Conservation (phyloP, 2,329 filamentous ascomycete species). For the Cladosporium oxysporum region DNA sequence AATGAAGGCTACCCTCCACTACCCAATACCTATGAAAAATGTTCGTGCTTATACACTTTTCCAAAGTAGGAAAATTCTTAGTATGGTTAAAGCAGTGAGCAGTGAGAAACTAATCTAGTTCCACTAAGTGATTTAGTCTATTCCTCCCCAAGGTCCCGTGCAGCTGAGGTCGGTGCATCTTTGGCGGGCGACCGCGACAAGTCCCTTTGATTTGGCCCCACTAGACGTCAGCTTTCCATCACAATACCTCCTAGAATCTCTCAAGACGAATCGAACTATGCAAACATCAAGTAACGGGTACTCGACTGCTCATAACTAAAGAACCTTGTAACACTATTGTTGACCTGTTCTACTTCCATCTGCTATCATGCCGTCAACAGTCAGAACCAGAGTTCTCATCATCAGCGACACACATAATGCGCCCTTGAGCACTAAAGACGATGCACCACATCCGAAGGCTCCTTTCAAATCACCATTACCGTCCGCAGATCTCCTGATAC, state of each 20-base stretch:
- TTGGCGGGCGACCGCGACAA: not conserved
- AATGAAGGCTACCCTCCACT: not conserved
- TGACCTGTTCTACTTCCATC: not conserved
- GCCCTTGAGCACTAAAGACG: constrained; percentile 16
- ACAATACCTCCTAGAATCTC: not conserved
- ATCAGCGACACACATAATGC: constrained; percentile 48
- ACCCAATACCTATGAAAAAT: not conserved
- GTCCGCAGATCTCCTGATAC: constrained; percentile 55
- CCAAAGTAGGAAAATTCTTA: not conserved
- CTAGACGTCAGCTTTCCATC: not conserved
- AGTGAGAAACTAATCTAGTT: not conserved
- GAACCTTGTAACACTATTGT: too few species aligned
- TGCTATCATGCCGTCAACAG: constrained; percentile 36
- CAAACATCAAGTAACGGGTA: not conserved
- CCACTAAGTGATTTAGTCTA: not conserved
- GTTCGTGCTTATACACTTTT: not conserved
- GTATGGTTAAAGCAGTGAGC: not conserved
- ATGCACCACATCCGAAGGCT: not conserved
- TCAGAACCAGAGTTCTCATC: constrained; percentile 46
- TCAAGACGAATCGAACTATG: not conserved
- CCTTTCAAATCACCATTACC: constrained; percentile 47
- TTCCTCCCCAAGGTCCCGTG: not conserved
- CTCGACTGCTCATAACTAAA: not conserved
- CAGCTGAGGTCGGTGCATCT: not conserved
- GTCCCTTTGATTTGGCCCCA: not conserved